Percentiles rank a stretch among this genome's conserved stretches.
Conservation (phyloP, 106 monocot species). For the Chionographis japonica region DNA sequence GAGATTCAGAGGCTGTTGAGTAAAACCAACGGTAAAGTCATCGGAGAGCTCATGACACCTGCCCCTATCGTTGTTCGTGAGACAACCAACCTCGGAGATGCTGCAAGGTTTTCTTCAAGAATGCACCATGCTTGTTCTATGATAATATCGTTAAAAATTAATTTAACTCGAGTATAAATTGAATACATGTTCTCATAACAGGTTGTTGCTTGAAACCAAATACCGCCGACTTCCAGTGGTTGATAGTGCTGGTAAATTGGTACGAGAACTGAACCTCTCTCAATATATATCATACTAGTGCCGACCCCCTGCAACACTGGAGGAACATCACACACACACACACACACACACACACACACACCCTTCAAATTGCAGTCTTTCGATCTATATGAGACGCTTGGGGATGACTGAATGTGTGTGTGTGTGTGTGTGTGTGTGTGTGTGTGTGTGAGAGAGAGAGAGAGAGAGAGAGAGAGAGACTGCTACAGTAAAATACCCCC, state of each 20-base stretch:
- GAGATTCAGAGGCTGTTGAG: conserved; percentile 70
- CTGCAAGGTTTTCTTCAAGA: conserved; percentile 57
- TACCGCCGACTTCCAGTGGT: conserved; percentile 91
- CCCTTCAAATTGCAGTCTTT: no score
- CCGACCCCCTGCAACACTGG: no score
- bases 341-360: no score
- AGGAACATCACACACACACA: no score
- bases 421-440: no score
- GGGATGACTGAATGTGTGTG: no score
- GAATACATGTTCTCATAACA: conserved; percentile 12
- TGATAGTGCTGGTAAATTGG: conserved; percentile 72
- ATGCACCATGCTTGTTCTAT: not conserved
- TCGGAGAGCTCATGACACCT: conserved; percentile 81
- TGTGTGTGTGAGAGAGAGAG: no score
- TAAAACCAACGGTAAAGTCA: conserved; percentile 80
- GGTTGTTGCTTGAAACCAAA: conserved; percentile 84
- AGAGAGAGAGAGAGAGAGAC: no score
- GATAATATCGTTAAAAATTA: not conserved
- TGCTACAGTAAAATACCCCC: no score
- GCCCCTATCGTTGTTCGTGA: conserved; percentile 68
- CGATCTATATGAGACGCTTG: no score
- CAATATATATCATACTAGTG: no score
- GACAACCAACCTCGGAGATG: conserved; percentile 85
- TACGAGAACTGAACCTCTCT: conserved; percentile 12
- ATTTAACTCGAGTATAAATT: not conserved